A percentile compares a stretch with the other conserved stretches of the same genome.
phyloP scores from a whole-genome alignment of 2,329 filamentous ascomycete species.

The Colletotrichum lini region DNA sequence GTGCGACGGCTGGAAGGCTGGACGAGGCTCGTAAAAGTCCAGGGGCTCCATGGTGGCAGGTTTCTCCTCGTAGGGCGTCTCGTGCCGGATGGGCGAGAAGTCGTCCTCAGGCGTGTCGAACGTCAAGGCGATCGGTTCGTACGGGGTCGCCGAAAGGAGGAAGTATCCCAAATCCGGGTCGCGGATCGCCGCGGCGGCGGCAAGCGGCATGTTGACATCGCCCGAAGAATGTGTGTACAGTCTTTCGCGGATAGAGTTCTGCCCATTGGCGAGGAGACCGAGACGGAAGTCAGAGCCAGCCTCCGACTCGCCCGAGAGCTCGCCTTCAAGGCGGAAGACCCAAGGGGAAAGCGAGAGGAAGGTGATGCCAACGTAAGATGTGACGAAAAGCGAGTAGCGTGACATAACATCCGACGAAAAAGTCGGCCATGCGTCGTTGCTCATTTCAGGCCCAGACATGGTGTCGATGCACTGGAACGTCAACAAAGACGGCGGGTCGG shows the following conservation, averaged over 20 bases:
- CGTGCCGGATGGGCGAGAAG: slow-evolving; percentile 58
- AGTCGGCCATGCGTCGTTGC: slow-evolving; percentile 72
- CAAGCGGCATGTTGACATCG: slow-evolving; percentile 63
- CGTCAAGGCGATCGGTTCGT: slow-evolving; percentile 70
- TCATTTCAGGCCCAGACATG: slow-evolving; percentile 68
- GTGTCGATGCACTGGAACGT: slow-evolving; percentile 76
- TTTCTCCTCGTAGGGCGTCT: slow-evolving; percentile 59
- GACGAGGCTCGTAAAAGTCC: slow-evolving; percentile 74
- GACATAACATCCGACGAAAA: slow-evolving; percentile 74
- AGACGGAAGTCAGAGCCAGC: slow-evolving; percentile 74
- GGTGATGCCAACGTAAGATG: slow-evolving; percentile 72
- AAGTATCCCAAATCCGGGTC: slow-evolving; percentile 77
- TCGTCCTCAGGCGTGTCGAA: slow-evolving; percentile 73
- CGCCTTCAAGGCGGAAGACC: slow-evolving; percentile 75
- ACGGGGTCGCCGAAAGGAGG: slow-evolving; percentile 71
- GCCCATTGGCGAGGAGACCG: slow-evolving; percentile 71
- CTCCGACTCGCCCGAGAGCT: slow-evolving; percentile 69
- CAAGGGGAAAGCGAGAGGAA: slow-evolving; percentile 73
- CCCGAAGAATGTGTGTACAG: slow-evolving; percentile 68
- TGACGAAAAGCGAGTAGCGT: slow-evolving; percentile 75
- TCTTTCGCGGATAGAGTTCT: slow-evolving; percentile 69
- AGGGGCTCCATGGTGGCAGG: slow-evolving; percentile 62
- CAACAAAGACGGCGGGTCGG: slow-evolving; percentile 64
- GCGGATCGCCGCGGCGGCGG: slow-evolving; percentile 67
- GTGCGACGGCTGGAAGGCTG: slow-evolving; percentile 74